Evolutionary conservation across 2,329 filamentous ascomycete species (phyloP).

Genomic region (Fusarium foetens): DNA sequence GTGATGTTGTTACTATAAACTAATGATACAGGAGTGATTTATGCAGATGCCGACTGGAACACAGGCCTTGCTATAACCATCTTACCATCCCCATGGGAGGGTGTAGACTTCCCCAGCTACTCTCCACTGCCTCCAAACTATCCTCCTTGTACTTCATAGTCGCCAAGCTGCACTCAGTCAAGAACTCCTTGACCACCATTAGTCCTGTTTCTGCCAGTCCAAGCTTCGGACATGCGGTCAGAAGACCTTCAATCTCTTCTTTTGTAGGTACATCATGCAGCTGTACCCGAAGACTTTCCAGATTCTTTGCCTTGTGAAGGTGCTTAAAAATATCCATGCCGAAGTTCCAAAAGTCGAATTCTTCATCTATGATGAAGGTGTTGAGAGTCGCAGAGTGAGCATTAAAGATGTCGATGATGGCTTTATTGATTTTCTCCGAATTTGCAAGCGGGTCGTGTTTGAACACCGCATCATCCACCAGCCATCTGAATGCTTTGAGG

Average conservation of each 20-base stretch:
- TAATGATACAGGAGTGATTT: no score
- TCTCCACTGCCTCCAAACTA: fast-evolving
- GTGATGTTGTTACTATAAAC: no score
- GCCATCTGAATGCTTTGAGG: background rate
- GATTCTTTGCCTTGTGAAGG: background rate
- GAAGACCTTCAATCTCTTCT: background rate
- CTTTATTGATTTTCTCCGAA: background rate
- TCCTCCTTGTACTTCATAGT: background rate
- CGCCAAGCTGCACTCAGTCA: background rate
- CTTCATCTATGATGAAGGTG: background rate
- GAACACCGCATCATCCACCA: background rate
- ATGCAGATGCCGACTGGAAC: no score
- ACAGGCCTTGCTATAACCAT: no score
- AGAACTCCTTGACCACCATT: background rate
- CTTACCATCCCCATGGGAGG: no score
- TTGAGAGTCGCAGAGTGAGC: conserved; percentile 1
- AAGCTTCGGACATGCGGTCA: background rate
- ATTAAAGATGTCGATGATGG: background rate
- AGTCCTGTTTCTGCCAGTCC: background rate
- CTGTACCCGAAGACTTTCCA: background rate
- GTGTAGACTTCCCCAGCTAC: background rate
- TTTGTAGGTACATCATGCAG: background rate
- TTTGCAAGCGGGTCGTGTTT: no score
- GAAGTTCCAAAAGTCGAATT: background rate
- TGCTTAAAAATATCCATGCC: background rate